Conservation (phyloP, 2,329 filamentous ascomycete species). For the Penicillium sp. region DNA sequence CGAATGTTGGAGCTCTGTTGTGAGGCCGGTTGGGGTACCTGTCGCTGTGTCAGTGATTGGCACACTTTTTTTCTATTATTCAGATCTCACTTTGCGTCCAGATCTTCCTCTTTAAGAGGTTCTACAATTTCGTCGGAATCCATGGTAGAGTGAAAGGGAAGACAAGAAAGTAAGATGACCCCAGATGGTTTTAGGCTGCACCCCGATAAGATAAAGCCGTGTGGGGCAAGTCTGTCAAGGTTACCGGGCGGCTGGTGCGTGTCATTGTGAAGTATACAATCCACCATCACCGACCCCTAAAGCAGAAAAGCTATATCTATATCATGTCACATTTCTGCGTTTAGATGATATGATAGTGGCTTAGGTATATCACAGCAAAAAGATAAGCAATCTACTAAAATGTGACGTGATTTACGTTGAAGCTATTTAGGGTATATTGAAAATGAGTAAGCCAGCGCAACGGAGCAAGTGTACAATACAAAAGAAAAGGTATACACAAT, state of each 20-base stretch:
- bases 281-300: too few species aligned
- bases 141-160: conserved; percentile 19
- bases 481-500: background rate
- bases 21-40: conserved; percentile 80
- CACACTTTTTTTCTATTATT: too few species aligned
- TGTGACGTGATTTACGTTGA: too few species aligned
- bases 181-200: conserved; percentile 27
- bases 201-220: conserved; percentile 26
- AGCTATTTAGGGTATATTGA: background rate
- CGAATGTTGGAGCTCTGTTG: conserved; percentile 76
- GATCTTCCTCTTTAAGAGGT: conserved; percentile 24
- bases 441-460: background rate
- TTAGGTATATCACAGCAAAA: too few species aligned
- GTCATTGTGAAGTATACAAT: too few species aligned
- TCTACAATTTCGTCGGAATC: conserved; percentile 30
- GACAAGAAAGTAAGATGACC: conserved; percentile 4
- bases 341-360: too few species aligned
- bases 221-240: background rate
- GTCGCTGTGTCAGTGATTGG: conserved; percentile 9
- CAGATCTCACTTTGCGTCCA: conserved; percentile 33
- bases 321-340: too few species aligned
- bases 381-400: too few species aligned
- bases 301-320: too few species aligned
- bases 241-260: too few species aligned
- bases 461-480: conserved; percentile 1